Percentiles rank a stretch among this genome's conserved stretches.
Conservation (phyloP, 2,329 filamentous ascomycete species). For the Hawksworthiomyces lignivorus region DNA sequence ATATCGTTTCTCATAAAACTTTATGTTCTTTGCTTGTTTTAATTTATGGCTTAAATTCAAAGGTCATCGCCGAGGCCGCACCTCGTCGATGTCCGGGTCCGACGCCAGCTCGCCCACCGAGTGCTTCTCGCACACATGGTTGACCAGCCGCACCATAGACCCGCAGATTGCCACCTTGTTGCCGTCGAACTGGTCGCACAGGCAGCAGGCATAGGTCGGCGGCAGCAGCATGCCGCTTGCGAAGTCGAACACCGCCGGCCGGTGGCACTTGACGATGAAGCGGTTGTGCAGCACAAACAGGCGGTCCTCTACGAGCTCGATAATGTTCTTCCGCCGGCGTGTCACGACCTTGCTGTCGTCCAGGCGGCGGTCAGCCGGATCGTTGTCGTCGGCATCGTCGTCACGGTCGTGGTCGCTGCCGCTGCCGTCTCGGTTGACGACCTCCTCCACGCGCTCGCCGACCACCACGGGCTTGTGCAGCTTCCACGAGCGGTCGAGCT, state of each 20-base stretch:
- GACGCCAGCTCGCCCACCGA: slow-evolving; percentile 17
- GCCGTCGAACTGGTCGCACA: slow-evolving; percentile 19
- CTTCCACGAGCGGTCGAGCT: slow-evolving; percentile 23
- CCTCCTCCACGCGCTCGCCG: slow-evolving; percentile 8
- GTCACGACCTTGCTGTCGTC: neutral
- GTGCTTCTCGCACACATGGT: slow-evolving; percentile 23
- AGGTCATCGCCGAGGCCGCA: slow-evolving; percentile 3
- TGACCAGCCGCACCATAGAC: slow-evolving; percentile 22
- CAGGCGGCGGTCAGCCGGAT: neutral
- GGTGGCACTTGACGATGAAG: slow-evolving; percentile 31
- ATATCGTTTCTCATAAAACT: no score
- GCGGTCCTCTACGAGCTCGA: slow-evolving; percentile 20
- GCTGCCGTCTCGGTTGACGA: neutral
- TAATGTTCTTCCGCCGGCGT: neutral
- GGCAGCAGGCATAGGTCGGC: slow-evolving; percentile 23
- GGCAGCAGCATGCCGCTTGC: slow-evolving; percentile 1
- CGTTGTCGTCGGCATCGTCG: neutral
- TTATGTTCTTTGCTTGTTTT: no score
- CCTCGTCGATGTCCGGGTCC: slow-evolving; percentile 20
- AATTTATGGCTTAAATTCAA: no score
- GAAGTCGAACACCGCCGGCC: slow-evolving; percentile 18
- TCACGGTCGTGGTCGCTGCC: slow-evolving; percentile 4
- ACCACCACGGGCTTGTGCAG: slow-evolving; percentile 19
- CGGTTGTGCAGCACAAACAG: slow-evolving; percentile 25
- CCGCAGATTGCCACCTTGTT: slow-evolving; percentile 18